Percentiles rank a stretch among this genome's conserved stretches.
phyloP scores from a whole-genome alignment of 306 rosid species.

The Gynostemma pentaphyllum region DNA sequence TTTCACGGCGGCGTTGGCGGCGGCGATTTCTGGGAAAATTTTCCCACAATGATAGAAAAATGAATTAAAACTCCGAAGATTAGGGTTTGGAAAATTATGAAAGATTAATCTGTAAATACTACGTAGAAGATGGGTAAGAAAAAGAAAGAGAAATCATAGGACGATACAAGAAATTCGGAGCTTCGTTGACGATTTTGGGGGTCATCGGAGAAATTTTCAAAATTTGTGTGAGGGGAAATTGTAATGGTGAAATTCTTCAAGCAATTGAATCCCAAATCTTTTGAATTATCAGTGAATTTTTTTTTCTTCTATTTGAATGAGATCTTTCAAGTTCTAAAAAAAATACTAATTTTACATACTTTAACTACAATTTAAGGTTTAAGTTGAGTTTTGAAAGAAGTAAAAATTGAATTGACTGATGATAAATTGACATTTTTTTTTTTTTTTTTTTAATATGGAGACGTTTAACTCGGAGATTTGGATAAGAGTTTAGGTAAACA shows the following conservation, averaged over 20 bases:
- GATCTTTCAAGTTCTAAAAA: too few relatives aligned
- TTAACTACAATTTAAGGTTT: too few relatives aligned
- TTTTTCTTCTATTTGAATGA: neutral
- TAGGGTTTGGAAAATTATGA: neutral
- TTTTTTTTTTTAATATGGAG: too few relatives aligned
- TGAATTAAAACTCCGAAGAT: neutral
- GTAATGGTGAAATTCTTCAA: constrained; percentile 6
- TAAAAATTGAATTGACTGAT: too few relatives aligned
- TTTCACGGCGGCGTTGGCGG: constrained; percentile 84
- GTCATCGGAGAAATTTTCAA: neutral
- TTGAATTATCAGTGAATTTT: neutral
- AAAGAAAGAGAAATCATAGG: neutral
- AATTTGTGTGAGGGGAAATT: neutral
- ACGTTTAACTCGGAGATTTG: too few relatives aligned
- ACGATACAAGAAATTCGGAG: neutral
- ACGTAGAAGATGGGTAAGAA: neutral
- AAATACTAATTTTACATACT: too few relatives aligned
- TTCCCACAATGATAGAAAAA: constrained; percentile 11
- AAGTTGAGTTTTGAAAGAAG: too few relatives aligned
- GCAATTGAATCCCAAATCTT: neutral
- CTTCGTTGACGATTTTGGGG: constrained; percentile 1
- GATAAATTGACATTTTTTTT: too few relatives aligned
- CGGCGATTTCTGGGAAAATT: constrained; percentile 82
- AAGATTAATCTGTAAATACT: constrained; percentile 56
- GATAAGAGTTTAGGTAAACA: too few relatives aligned